Evolutionary conservation across 345 rosid genomes (phyloP), one percentile per base, ranked within the genome.

Genomic region (Pugionium dolabratum): DNA sequence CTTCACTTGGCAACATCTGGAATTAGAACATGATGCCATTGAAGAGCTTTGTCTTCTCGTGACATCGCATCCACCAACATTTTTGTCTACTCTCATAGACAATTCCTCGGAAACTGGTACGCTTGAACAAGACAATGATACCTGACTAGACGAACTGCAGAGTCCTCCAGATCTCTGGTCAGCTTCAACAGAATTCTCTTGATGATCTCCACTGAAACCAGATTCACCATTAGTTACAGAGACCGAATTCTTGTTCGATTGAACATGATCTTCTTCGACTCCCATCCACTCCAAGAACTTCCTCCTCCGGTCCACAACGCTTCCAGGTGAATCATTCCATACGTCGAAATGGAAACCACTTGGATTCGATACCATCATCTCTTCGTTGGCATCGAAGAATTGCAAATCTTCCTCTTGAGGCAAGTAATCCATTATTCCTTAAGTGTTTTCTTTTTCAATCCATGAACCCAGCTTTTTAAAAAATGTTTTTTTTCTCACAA

Each of bases 311-410:
- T 78, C 86, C 39, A 56, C 55, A 51, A 86, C 81, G 62, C 85
- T 84, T 61, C 35, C 63, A 6, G 80, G 80, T 54, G 62, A 74
- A 47, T 66, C 78, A 57, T 49, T 66, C 91, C 91, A 82, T 71
- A 70, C 39, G 80, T 76, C 46, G 44, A 63, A 78, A 52, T 54
- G 70, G 35, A 53, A 69, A 62, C 9, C 65, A 34, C 47, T 76
- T 75, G 64, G 75, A 62, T 33, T 51, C 42, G 81, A 73, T 57
- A 80, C 64, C 75, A 80, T 66, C 61, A 80, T 69, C 64, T 87
- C 93, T 45, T 84, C 88, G 25, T 53, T 71, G 28, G 95, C 91
- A 77, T 92, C 96, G 25, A 86, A 89, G 69, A 89, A 92, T 4
- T 63, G 79, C 50, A 58, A 68, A 54, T 78, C 89, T 76, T 86